Base-by-base conservation (phyloP, 2,329 filamentous ascomycete species). In the Teratosphaeria pseudoeucalypti region DNA sequence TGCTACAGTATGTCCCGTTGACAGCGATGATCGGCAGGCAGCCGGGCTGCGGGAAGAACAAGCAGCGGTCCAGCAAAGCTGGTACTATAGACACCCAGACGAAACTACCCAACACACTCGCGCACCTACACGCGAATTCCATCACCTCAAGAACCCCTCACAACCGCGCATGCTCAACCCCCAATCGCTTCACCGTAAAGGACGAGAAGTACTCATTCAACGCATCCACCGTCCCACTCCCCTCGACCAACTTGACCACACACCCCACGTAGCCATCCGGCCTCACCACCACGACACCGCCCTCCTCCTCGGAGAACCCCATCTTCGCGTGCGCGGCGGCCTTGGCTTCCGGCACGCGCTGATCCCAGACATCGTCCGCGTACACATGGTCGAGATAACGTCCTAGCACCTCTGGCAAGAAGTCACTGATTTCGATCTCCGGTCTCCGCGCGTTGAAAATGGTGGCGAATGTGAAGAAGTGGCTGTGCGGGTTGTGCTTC, bases 231-330 rank as follows among this genome's bases (percentile, higher is more conserved):
- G 91, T 96, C 16, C 85, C 89, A 60, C 76, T 83, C 0, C 91
- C 92, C 72, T 92, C 87, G 1, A 83, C 85, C 26, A 96, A 76
- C 66, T 80, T 80, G 11, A 88, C 82, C 3, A 91, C 88, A 62
- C 89, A 81, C 26, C 88, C 89, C 32, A 96, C 87, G 72, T 96
- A 94, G 7, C 90, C 90, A 72, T 96, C 91, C 0, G 92, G 91
- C 53, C 91, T 78, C 7, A 95, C 89, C 10, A 96, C 87, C 1
- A 95, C 86, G 1, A 96, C 82, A 59, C 87, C 90, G 11, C 90
- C 90, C 62, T 78, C 81, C 62, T 88, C 84, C 68, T 87, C 78
- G 64, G 87, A 82, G 29, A 96, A 73, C 0, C 92, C 92, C 80
- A 95, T 87, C 80, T 95, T 96, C 52, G 86, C 85, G 73, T 96